phyloP scores from a whole-genome alignment of 306 rosid species.

The Castanospermum australe region DNA sequence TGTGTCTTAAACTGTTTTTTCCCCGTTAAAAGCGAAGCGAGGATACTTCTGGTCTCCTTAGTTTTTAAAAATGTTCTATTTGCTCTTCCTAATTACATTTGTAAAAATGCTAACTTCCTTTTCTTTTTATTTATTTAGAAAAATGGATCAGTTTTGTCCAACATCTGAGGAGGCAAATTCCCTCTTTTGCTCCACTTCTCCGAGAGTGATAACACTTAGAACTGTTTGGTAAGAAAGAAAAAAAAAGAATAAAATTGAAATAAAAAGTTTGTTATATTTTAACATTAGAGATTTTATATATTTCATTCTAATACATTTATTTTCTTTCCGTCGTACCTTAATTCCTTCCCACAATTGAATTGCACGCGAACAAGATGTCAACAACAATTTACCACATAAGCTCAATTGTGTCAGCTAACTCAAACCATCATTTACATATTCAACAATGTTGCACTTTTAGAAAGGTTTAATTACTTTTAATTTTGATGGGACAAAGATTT shows the following conservation, averaged over 20 bases:
- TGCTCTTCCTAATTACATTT: neutral
- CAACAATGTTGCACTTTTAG: neutral
- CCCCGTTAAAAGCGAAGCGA: neutral
- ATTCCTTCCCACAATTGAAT: too few species aligned
- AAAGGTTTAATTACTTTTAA: neutral
- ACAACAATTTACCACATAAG: neutral
- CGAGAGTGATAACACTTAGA: too few species aligned
- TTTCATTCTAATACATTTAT: too few species aligned
- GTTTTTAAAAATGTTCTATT: neutral
- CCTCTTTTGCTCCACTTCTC: neutral
- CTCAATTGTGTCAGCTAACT: too few species aligned
- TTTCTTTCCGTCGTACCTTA: too few species aligned
- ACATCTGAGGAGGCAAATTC: neutral
- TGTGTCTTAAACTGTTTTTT: neutral
- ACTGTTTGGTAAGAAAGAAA: too few species aligned
- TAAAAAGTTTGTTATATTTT: too few species aligned
- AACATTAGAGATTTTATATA: too few species aligned
- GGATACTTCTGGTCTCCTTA: neutral
- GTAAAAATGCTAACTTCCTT: neutral
- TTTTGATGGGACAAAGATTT: too few species aligned
- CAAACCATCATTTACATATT: neutral
- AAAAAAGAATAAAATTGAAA: too few species aligned
- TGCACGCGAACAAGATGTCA: neutral
- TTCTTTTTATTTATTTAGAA: neutral
- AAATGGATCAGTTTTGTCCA: neutral